Conservation (phyloP, 192 early-diverging fungal genomes). For the Hyaloraphidium curvatum region DNA sequence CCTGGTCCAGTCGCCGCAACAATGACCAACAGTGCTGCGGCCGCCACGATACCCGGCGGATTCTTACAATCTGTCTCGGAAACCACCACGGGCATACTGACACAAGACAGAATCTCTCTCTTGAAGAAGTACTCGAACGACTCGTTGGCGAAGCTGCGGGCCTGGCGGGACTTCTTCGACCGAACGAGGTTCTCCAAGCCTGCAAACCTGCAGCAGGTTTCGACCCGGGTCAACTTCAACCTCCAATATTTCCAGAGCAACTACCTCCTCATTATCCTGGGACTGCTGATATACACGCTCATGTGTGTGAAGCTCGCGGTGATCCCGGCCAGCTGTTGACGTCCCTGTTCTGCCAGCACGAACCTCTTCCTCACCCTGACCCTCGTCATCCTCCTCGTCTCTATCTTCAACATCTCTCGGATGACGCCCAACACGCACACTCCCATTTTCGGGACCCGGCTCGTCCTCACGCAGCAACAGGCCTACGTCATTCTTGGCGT, state of each 20-base stretch:
- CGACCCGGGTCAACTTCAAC: conserved; percentile 29
- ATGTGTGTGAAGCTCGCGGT: background rate
- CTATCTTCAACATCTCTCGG: background rate
- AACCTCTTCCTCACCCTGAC: background rate
- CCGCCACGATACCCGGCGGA: too few relatives aligned
- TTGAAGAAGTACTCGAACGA: too few relatives aligned
- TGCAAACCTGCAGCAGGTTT: conserved; percentile 3
- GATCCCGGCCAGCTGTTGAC: background rate
- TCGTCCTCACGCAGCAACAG: background rate
- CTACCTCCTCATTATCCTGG: conserved; percentile 34
- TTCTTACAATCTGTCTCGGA: too few relatives aligned
- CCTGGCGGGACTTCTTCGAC: too few relatives aligned
- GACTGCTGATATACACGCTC: conserved; percentile 31
- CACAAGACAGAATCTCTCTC: too few relatives aligned
- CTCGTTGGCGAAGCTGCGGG: too few relatives aligned
- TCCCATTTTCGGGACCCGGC: background rate
- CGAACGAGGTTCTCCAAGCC: conserved; percentile 29
- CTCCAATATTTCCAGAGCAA: conserved; percentile 36
- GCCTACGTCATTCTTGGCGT: background rate
- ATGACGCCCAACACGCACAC: background rate
- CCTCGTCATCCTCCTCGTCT: background rate
- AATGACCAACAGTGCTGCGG: too few relatives aligned
- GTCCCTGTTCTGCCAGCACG: background rate
- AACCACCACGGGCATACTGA: too few relatives aligned
- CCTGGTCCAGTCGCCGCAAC: too few relatives aligned